A percentile compares a stretch with the other conserved stretches of the same genome.
Evolutionary conservation across 768 basidiomycete species (phyloP).

Genomic region (Pleurotus cornucopiae): DNA sequence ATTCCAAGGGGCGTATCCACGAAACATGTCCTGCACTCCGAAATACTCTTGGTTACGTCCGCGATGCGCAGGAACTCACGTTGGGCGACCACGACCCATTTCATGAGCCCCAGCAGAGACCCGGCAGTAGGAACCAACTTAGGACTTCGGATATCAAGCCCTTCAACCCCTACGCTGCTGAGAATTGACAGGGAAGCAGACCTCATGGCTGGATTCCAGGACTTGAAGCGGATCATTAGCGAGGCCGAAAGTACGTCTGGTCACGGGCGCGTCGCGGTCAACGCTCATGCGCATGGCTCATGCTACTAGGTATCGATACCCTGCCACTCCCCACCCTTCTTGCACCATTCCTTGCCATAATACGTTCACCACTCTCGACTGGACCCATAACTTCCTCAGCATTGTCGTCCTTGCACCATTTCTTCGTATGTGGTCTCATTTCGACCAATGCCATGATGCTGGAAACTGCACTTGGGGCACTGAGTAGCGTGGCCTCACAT

Average conservation of each 20-base stretch:
- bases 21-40: conserved; percentile 81
- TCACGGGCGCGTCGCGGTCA: not conserved
- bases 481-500: conserved; percentile 87
- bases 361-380: conserved; percentile 91
- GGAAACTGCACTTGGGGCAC: conserved; percentile 67
- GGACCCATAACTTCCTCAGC: conserved; percentile 97
- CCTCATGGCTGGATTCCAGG: conserved; percentile 87
- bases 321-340: conserved; percentile 64
- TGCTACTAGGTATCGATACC: conserved; percentile 49
- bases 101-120: conserved; percentile 51
- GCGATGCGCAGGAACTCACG: conserved; percentile 97
- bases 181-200: conserved; percentile 70
- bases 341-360: conserved; percentile 87
- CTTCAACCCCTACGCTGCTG: conserved; percentile 39
- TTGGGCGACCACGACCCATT: conserved; percentile 79
- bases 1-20: conserved; percentile 39
- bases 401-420: conserved; percentile 80
- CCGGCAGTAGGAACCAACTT: conserved; percentile 70
- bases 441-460: conserved; percentile 50
- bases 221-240: conserved; percentile 70
- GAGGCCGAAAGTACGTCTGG: conserved; percentile 56
- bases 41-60: conserved; percentile 88
- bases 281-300: not conserved
- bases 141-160: conserved; percentile 62
- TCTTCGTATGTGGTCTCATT: conserved; percentile 80